Percentiles rank a stretch among this genome's conserved stretches.
These are phyloP conservation scores for Coemansia sp. DNA, from an alignment of 192 early-diverging fungal genomes.

Conservation along the genomic window DNA sequence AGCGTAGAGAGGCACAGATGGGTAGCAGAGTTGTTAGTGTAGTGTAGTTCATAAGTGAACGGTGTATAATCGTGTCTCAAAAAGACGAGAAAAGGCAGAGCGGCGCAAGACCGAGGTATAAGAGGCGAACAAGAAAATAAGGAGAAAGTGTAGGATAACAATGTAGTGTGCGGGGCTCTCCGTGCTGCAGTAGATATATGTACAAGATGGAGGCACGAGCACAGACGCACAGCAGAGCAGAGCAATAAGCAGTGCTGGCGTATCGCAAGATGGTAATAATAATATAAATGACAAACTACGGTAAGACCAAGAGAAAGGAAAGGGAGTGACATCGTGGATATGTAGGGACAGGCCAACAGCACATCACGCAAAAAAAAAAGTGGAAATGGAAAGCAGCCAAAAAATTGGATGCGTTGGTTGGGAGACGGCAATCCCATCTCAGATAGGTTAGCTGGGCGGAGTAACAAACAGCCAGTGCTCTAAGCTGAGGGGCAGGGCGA, in stretches of 20 bases:
- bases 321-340: conserved; percentile 3
- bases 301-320: conserved; percentile 7
- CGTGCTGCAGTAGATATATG: conserved; percentile 6
- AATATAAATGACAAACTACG: conserved; percentile 5
- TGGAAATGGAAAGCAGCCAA: neutral
- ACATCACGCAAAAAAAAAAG: conserved; percentile 3
- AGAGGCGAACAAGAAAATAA: neutral
- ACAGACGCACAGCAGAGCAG: conserved; percentile 4
- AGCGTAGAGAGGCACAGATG: neutral
- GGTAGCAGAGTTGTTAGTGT: neutral
- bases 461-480: conserved; percentile 4
- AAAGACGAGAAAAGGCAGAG: neutral
- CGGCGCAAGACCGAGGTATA: neutral
- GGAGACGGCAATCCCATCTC: conserved; percentile 9
- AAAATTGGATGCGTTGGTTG: neutral
- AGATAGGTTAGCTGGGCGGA: conserved; percentile 8
- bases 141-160: conserved; percentile 3
- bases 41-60: neutral
- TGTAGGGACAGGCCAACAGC: neutral
- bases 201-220: conserved; percentile 5
- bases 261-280: neutral
- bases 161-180: neutral
- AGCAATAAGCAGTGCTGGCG: conserved; percentile 3
- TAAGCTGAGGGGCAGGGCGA: neutral
- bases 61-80: neutral